Evolutionary conservation across 345 rosid species (phyloP), one percentile per base, ranked within the genome.

Genomic region (Gossypium turneri): DNA sequence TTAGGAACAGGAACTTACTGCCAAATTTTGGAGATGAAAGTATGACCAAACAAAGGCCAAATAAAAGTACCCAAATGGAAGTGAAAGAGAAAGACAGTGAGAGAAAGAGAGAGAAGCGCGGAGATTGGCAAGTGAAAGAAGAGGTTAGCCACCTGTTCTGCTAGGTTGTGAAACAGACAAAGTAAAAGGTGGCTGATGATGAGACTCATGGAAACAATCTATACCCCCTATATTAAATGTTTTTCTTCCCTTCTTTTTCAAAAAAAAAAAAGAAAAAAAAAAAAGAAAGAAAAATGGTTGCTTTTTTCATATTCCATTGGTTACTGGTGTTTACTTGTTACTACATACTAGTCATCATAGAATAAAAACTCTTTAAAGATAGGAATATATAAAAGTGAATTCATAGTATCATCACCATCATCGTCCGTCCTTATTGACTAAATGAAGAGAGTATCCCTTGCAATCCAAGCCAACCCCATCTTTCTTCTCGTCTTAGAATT

Each of bases 111-210:
- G 67, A 76, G 75, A 50, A 45, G 38, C 10, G 75, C 63, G 27
- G 74, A 72, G 73, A 78, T 57, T 77, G 74, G 81, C 65, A 80
- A 75, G 45, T 79, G 75, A 51, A 44, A 72, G 78, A 78, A 47
- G 76, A 17, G 43, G 15, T 61, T 60, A 73, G 82, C 76, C 76
- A 75, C 85, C 85, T 74, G 81, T 47, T 70, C 77, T 60, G 72
- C 73, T 80, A 81, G 70, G 84, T 81, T 88, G 81, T 84, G 86
- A 84, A 87, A 86, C 86, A 72, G 92, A 90, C 92, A 85, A 89
- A 86, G 78, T 13, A 29, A 82, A 86, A 88, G 86, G 86, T 81
- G 79, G 92, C 87, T 74, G 87, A 80, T 81, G 84, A 81, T 69
- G 71, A 47, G 56, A 20, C 56, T 24, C 20, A 8, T 0, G 20